phyloP scores from a whole-genome alignment of 805 yeast species.

The Myxozyma geophila region DNA sequence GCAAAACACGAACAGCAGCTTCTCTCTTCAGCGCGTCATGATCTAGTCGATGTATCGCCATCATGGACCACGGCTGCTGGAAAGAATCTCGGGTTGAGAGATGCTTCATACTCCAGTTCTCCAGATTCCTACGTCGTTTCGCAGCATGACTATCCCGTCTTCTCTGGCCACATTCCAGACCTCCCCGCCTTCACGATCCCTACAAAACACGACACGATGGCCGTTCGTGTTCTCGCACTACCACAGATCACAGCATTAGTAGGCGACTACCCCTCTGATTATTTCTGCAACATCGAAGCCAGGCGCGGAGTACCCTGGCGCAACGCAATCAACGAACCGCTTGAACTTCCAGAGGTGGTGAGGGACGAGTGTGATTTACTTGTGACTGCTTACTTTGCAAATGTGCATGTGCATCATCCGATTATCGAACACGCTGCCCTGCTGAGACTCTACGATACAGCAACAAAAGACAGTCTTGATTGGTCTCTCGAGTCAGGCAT shows the following conservation, averaged over 20 bases:
- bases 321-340: background rate
- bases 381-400: background rate
- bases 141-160: background rate
- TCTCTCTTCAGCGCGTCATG: background rate
- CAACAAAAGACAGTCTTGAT: background rate
- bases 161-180: background rate
- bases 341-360: background rate
- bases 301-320: conserved; percentile 4
- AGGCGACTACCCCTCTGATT: conserved; percentile 16
- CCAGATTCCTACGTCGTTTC: background rate
- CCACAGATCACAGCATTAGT: conserved; percentile 14
- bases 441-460: background rate
- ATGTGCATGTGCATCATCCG: conserved; percentile 17
- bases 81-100: background rate
- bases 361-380: background rate
- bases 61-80: background rate
- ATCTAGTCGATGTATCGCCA: conserved; percentile 1
- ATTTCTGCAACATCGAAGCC: conserved; percentile 14
- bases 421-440: background rate
- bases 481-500: conserved; percentile 2
- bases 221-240: conserved; percentile 13
- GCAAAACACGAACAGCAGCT: conserved; percentile 9
- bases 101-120: background rate
- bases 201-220: conserved; percentile 12
- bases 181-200: conserved; percentile 19